Evolutionary conservation across 2,329 filamentous ascomycete genomes (phyloP).

Genomic region (Pyrenophora graminea): DNA sequence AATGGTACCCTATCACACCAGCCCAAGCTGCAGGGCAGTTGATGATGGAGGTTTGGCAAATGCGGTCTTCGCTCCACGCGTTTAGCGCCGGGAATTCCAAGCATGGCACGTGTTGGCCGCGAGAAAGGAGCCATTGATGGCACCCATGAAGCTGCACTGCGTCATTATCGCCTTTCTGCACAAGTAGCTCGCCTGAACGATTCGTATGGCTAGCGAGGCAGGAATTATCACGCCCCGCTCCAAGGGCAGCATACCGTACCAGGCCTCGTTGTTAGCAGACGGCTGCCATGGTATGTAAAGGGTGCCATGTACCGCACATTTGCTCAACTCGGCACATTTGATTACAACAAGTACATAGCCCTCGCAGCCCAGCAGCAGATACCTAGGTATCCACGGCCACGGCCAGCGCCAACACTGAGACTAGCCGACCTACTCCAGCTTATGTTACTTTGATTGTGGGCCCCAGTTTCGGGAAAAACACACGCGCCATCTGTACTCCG

Average conservation of each 20-base stretch:
- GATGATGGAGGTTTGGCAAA: conserved; percentile 4
- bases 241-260: conserved; percentile 15
- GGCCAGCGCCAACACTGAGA: conserved; percentile 4
- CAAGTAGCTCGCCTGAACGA: conserved; percentile 12
- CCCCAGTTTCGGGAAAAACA: conserved; percentile 20
- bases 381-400: background rate
- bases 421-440: conserved; percentile 27
- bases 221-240: conserved; percentile 11
- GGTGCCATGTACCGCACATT: conserved; percentile 7
- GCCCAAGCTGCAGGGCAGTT: conserved; percentile 12
- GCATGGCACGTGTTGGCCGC: conserved; percentile 16
- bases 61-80: conserved; percentile 11
- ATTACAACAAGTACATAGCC: background rate
- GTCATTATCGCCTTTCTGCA: conserved; percentile 19
- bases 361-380: conserved; percentile 10
- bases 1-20: conserved; percentile 10
- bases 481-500: conserved; percentile 19
- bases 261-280: conserved; percentile 2
- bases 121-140: conserved; percentile 1
- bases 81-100: conserved; percentile 19
- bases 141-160: conserved; percentile 14
- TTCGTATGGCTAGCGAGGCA: conserved; percentile 13
- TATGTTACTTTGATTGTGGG: conserved; percentile 29
- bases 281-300: conserved; percentile 6
- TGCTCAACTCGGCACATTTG: conserved; percentile 9